Evolutionary conservation across 805 yeast genomes (phyloP).

Genomic region (Cephaloascus albidus): DNA sequence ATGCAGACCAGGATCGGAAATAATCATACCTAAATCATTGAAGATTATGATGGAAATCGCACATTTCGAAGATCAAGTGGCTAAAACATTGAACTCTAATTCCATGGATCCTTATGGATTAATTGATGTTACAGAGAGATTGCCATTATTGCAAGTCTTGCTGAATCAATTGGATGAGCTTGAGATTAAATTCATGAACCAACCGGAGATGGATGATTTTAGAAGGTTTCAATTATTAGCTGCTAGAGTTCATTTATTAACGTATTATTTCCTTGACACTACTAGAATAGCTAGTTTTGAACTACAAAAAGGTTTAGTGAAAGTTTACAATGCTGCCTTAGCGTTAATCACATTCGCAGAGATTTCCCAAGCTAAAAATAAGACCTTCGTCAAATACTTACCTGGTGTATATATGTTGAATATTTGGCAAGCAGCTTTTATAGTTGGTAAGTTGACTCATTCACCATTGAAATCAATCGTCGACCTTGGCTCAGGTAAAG

Average conservation of each 20-base stretch:
- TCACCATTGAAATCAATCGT: conserved; percentile 60
- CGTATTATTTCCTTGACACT: conserved; percentile 74
- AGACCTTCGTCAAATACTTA: conserved; percentile 59
- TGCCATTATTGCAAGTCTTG: conserved; percentile 66
- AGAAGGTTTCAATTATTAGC: conserved; percentile 61
- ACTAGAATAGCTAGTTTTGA: conserved; percentile 42
- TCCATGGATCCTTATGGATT: conserved; percentile 58
- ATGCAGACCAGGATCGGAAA: conserved; percentile 34
- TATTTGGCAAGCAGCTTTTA: conserved; percentile 88
- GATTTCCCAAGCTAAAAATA: conserved; percentile 47
- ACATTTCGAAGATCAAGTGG: conserved; percentile 78
- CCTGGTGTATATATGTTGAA: conserved; percentile 78
- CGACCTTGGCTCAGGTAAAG: conserved; percentile 65
- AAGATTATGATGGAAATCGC: conserved; percentile 76
- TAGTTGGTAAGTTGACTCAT: conserved; percentile 70
- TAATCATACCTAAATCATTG: conserved; percentile 47
- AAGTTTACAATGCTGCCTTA: conserved; percentile 73
- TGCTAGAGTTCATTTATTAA: conserved; percentile 71
- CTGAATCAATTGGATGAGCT: conserved; percentile 68
- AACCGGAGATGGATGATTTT: conserved; percentile 47
- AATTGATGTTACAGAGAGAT: conserved; percentile 58
- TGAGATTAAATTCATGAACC: conserved; percentile 44
- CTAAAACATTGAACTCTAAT: conserved; percentile 66
- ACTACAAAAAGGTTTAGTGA: conserved; percentile 62
- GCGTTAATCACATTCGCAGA: conserved; percentile 61